Conservation (phyloP, 495 filamentous ascomycete genomes). For the Venustampulla echinocandica region DNA sequence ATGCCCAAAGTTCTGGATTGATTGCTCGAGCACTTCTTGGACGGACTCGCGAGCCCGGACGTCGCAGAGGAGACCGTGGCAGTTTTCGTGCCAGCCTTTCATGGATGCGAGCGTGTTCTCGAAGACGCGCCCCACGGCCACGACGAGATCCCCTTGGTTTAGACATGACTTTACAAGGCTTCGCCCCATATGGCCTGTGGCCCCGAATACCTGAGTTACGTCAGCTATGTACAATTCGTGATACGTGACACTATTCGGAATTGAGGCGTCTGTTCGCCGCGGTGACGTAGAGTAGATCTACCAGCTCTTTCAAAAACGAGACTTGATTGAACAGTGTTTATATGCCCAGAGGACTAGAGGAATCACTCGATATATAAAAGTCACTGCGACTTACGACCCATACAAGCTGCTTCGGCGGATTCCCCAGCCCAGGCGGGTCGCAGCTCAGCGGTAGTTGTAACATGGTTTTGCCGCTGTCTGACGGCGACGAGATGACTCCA, state of each 20-base stretch:
- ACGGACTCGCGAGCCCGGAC: constrained; percentile 78
- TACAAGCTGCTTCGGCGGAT: constrained; percentile 63
- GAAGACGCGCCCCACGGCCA: constrained; percentile 76
- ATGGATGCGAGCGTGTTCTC: constrained; percentile 69
- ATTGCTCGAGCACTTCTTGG: constrained; percentile 54
- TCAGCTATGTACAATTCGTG: constrained; percentile 12
- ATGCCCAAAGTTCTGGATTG: constrained; percentile 65
- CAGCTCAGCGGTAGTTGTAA: constrained; percentile 63
- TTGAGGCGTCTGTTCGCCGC: no score
- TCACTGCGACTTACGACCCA: constrained; percentile 76
- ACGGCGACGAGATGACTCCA: constrained; percentile 10
- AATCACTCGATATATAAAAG: no score
- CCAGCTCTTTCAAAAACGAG: no score
- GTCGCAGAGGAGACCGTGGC: constrained; percentile 77
- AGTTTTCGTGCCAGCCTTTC: constrained; percentile 57
- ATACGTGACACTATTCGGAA: no score
- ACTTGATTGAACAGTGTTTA: no score
- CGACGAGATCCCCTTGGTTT: constrained; percentile 76
- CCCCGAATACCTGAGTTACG: constrained; percentile 67
- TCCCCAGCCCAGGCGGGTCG: constrained; percentile 66
- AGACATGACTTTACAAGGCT: constrained; percentile 76
- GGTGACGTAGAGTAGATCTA: no score
- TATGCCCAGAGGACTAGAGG: no score
- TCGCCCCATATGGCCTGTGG: constrained; percentile 91
- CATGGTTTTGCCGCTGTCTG: constrained; percentile 23